Evolutionary conservation across 371 early-diverging fungal genomes (phyloP), one percentile per base, ranked within the genome.

Genomic region (Zychaea mexicana): DNA sequence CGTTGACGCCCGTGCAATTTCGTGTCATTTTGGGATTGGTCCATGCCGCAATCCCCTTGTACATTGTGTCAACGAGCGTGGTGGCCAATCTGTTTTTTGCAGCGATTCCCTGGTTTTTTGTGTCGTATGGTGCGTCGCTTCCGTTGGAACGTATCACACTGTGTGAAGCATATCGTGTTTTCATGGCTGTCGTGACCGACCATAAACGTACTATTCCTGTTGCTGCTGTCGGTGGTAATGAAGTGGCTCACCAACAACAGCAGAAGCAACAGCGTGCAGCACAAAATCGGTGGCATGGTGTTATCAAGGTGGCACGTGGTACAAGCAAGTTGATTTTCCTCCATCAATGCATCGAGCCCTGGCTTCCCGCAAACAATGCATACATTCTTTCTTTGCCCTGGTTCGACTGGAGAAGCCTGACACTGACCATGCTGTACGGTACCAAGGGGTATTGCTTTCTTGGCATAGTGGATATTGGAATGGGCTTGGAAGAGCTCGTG

Each of bases 41-140:
- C 0, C 55, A 54, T 54, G 55, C 55, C 28, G 21, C 31, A 7
- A 32, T 54, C 17, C 55, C 55, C 17, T 31, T n/a, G 24, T 17
- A 30, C 4, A n/a, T 54, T n/a, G 55, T 54, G 17, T 54, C 55
- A 6, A 15, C 15, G 17, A 10, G 21, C 24, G 32, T 32, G 5
- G 17, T 31, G 31, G 32, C 15, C 13, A 54, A 54, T 33, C 64
- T 76, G 1, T 64, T 65, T 15, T 73, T 76, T 66, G 73, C 71
- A 6, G 62, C 71, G 19, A 24, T 68, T 9, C 76, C 76, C 7
- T 76, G 73, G 76, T 76, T 76, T 10, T 21, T 69, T 2, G 73
- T 69, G 12, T 53, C 76, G 0, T 76, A 70, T 32, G 67, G 68
- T 31, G 65, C 73, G 6, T 57, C 65, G 26, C 17, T 72, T n/a